Base-by-base conservation (phyloP, 192 early-diverging fungal species). In the Coemansia sp. region DNA sequence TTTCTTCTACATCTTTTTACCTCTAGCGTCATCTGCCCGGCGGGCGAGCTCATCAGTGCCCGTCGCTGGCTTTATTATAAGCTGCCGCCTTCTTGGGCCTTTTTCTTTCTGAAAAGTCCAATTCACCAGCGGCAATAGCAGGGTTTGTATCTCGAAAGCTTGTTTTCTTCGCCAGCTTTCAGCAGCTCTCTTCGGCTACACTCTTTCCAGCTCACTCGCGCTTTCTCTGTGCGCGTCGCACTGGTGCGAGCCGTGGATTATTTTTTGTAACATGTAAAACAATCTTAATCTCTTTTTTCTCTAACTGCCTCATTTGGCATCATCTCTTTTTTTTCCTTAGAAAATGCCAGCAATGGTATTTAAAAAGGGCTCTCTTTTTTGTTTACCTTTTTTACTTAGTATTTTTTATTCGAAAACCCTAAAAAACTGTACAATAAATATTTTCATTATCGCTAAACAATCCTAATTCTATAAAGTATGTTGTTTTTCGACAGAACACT, bases 341-440 rank as follows among this genome's bases (percentile, higher is more conserved):
- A 20, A 20, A 18, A 28, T 55, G 22, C 28, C 25, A 0, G 1
- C 4, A 55, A 24, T 34, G 32, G 54, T 28, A 4, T 29, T 28
- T 55, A 6, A 16, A 18, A n/a, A 30, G 5, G 47, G 47, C 25
- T n/a, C 18, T 29, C 54, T 32, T 29, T 30, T 48, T 22, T 48
- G 4, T 27, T 51, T 30, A 6, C 14, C 28, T 28, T 46, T 28
- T 46, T 58, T 23, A 3, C 36, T 42, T n/a, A 27, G 24, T 58
- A 46, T 18, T 28, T 24, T 46, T 46, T 58, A 24, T 24, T 22
- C 27, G 58, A 54, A 55, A 71, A 71, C 39, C 39, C 39, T 42
- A 60, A 71, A 65, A 63, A 51, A 45, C 42, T 71, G 69, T 71
- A 71, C 57, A 71, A 71, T 71, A 71, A 71, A 71, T 42, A 62